These are phyloP conservation scores for Ustilago curta DNA, from an alignment of 1,284 basidiomycete species.

Conservation along the genomic window DNA sequence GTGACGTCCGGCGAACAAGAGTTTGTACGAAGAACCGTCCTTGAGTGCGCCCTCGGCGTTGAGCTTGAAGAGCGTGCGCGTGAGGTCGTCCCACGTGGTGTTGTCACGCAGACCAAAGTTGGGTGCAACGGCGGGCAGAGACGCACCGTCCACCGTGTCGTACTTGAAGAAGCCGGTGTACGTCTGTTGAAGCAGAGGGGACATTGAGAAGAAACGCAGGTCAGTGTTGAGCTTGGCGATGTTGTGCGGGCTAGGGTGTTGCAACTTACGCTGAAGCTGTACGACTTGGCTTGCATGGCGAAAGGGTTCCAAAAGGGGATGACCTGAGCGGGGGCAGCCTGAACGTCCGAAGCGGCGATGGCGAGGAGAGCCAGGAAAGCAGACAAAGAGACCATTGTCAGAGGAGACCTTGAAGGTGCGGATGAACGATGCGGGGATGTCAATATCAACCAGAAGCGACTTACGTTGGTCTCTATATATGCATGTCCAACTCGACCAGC, in stretches of 20 bases:
- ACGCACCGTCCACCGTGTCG: slow-evolving; percentile 27
- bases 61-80: slow-evolving; percentile 26
- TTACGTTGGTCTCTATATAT: slow-evolving; percentile 1
- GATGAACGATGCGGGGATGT: background rate
- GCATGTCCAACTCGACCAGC: background rate
- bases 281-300: slow-evolving; percentile 39
- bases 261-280: slow-evolving; percentile 32
- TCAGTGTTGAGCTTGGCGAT: background rate
- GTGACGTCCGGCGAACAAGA: slow-evolving; percentile 49
- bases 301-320: slow-evolving; percentile 23
- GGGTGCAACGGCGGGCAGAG: slow-evolving; percentile 44
- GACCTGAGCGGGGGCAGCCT: slow-evolving; percentile 30
- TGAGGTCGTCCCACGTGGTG: slow-evolving; percentile 40
- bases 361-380: slow-evolving; percentile 29
- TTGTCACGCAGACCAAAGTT: slow-evolving; percentile 51
- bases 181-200: slow-evolving; percentile 17
- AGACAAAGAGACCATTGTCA: slow-evolving; percentile 24
- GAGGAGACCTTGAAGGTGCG: background rate
- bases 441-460: background rate
- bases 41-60: slow-evolving; percentile 22
- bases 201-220: no score
- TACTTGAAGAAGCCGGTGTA: slow-evolving; percentile 49
- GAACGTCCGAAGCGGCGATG: slow-evolving; percentile 16
- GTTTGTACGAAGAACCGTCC: slow-evolving; percentile 48
- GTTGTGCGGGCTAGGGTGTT: background rate